Base-by-base conservation (phyloP, 306 rosid genomes). In the Medicago ruthenica region DNA sequence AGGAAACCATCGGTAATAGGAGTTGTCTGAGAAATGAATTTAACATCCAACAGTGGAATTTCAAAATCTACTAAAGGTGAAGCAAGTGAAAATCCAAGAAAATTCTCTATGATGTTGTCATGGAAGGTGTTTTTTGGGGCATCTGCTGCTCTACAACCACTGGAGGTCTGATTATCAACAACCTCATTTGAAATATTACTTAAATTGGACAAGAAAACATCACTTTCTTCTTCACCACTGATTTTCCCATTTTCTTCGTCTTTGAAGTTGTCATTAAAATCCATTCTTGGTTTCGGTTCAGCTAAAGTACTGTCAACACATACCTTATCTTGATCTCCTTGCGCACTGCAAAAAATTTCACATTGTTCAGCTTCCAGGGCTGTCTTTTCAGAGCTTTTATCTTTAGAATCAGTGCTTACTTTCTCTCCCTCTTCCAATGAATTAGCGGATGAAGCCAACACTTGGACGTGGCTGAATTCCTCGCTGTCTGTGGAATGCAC, bases 31-130 rank as follows among this genome's bases (percentile, higher is more conserved):
- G 96, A 80, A 62, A 65, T 54, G 66, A 96, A 92, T 75, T 86
- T 80, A 63, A 92, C 97, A 81, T 95, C 97, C 88, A 90, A 76
- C 34, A 96, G 83, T 57, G 96, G 83, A 76, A 54, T 69, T 41
- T 88, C 80, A 44, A 90, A 96, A 85, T 96, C 85, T 64, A 92
- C 87, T 70, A 37, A 60, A 5, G 90, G 76, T 51, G 87, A 76
- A 22, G 88, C 66, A n/a, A 51, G 72, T 36, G 91, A 79, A 87
- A 85, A 76, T 73, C 85, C 93, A 68, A 90, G 89, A 75, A 88
- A 85, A 60, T 86, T 88, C 82, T 66, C 83, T 77, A 95, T 77
- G 42, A 83, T 77, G 79, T 89, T 88, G 74, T 72, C 79, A 64
- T 69, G 78, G 64, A 69, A 61, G 7, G 73, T 40, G 41, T 73